Evolutionary conservation across 495 filamentous ascomycete genomes (phyloP).

Genomic region (Neohortaea acidophila): DNA sequence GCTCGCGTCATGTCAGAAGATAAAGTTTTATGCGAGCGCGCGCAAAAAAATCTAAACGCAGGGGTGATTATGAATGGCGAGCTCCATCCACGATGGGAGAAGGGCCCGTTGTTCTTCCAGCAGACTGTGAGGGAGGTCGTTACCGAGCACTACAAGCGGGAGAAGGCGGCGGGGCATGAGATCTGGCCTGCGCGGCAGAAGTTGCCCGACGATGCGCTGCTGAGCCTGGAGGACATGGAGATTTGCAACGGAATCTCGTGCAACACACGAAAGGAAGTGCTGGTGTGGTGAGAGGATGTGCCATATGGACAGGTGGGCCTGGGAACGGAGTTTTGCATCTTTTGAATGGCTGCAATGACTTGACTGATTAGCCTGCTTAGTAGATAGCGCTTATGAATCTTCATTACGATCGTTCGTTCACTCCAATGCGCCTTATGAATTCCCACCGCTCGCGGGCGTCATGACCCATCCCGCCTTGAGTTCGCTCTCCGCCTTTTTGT

Average conservation of each 20-base stretch:
- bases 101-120: conserved; percentile 35
- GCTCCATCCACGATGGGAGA: conserved; percentile 32
- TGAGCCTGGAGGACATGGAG: conserved; percentile 28
- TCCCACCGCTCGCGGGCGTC: too few species aligned
- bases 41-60: conserved; percentile 32
- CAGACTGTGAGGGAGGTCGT: conserved; percentile 29
- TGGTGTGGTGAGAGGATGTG: conserved; percentile 5
- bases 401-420: too few species aligned
- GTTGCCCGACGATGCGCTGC: conserved; percentile 16
- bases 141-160: conserved; percentile 27
- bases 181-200: conserved; percentile 37
- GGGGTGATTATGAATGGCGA: conserved; percentile 33
- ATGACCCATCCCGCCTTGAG: neutral
- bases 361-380: too few species aligned
- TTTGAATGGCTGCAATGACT: too few species aligned
- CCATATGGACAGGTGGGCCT: too few species aligned
- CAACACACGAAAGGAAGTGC: neutral
- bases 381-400: too few species aligned
- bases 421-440: too few species aligned
- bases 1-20: conserved; percentile 34
- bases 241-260: conserved; percentile 27
- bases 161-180: conserved; percentile 30
- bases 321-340: too few species aligned
- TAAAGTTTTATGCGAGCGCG: conserved; percentile 28
- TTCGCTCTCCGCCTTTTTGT: neutral